These are phyloP conservation scores for Butyriboletus appendiculatus DNA, from an alignment of 1,284 basidiomycete species.

Conservation along the genomic window DNA sequence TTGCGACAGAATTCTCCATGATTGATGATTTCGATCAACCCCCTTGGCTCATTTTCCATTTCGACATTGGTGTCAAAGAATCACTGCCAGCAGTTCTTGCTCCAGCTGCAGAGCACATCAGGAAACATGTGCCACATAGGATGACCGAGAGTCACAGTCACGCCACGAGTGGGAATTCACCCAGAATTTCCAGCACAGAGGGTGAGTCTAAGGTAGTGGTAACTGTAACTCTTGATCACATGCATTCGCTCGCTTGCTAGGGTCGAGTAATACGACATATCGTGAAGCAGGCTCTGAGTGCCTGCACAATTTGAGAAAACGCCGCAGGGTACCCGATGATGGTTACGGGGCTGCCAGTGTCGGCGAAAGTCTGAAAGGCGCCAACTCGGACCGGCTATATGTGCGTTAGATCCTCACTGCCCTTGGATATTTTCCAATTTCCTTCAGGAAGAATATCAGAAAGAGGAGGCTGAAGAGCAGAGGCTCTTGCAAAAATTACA, in stretches of 20 bases:
- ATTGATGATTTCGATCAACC: constrained; percentile 13
- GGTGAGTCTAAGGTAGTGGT: not conserved
- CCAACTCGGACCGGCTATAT: not conserved
- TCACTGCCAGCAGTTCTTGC: not conserved
- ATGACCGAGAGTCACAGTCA: not conserved
- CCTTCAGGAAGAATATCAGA: constrained; percentile 12
- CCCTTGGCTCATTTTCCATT: constrained; percentile 17
- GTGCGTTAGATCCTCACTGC: not conserved
- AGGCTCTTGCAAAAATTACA: constrained; percentile 17
- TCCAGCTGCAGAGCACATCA: not conserved
- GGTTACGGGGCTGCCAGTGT: not conserved
- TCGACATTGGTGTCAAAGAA: constrained; percentile 12
- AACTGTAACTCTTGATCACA: not conserved
- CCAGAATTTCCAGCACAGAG: not conserved
- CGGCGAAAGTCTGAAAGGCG: not conserved
- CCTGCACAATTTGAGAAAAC: not conserved
- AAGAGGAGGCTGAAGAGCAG: constrained; percentile 15
- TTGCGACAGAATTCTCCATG: constrained; percentile 7
- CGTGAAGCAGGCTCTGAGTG: not conserved
- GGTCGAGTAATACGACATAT: not conserved
- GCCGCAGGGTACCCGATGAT: not conserved
- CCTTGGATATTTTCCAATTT: not conserved
- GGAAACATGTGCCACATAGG: not conserved
- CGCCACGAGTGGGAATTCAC: not conserved
- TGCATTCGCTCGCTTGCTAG: constrained; percentile 1